Conservation (phyloP, 2,329 filamentous ascomycete genomes). For the Pestalotiopsis sp. region DNA sequence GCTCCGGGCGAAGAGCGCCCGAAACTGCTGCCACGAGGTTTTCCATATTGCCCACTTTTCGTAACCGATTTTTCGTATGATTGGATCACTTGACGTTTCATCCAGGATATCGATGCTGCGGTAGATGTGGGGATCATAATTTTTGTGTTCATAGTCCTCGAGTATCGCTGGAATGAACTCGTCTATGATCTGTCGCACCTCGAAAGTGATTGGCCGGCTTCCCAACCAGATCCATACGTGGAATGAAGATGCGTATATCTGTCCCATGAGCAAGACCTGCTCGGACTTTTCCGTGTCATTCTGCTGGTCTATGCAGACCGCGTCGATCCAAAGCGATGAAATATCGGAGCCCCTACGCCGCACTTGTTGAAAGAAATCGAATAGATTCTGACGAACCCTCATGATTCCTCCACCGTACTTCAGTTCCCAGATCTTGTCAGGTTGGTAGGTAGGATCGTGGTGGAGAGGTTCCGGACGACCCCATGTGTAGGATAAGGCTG, state of each 20-base stretch:
- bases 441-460: background rate
- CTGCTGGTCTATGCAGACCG: conserved; percentile 14
- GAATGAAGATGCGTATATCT: conserved; percentile 1
- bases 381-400: background rate
- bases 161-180: conserved; percentile 28
- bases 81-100: background rate
- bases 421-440: background rate
- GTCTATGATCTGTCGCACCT: conserved; percentile 23
- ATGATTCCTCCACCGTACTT: background rate
- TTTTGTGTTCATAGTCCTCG: background rate
- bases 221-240: conserved; percentile 13
- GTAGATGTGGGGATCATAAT: background rate
- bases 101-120: background rate
- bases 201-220: conserved; percentile 25
- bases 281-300: conserved; percentile 8
- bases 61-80: background rate
- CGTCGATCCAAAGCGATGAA: conserved; percentile 14
- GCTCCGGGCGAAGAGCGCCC: background rate
- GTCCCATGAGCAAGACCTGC: conserved; percentile 7
- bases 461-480: background rate
- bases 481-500: no score
- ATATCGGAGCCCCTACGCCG: no score
- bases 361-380: background rate
- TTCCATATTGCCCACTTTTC: background rate
- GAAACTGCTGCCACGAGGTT: background rate